These are phyloP conservation scores for Pedinophyceae sp. DNA, from an alignment of 139 green algal species.

Conservation along the genomic window DNA sequence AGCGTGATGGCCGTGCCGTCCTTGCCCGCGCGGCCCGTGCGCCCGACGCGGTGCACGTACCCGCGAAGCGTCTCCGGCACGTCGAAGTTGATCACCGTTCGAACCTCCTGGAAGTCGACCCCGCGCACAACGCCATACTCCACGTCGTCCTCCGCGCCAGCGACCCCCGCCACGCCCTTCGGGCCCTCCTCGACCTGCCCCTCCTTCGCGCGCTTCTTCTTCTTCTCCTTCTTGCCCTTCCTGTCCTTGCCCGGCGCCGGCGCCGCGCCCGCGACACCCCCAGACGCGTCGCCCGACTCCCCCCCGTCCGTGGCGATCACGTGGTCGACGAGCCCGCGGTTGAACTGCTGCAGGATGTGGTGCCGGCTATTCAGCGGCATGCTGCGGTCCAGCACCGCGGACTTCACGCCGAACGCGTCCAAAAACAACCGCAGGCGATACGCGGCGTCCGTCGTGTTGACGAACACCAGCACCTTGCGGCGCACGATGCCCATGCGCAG, in stretches of 20 bases:
- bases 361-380: slow-evolving; percentile 46
- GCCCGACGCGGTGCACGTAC: slow-evolving; percentile 81
- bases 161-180: too few relatives aligned
- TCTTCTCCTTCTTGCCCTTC: slow-evolving; percentile 5
- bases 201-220: slow-evolving; percentile 9
- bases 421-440: slow-evolving; percentile 80
- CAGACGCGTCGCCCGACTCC: not conserved
- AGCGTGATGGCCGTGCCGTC: slow-evolving; percentile 42
- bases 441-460: slow-evolving; percentile 64
- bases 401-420: slow-evolving; percentile 74
- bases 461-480: slow-evolving; percentile 81
- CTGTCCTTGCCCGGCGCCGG: slow-evolving; percentile 7
- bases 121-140: slow-evolving; percentile 92
- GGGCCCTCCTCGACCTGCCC: slow-evolving; percentile 1
- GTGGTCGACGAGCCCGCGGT: slow-evolving; percentile 77
- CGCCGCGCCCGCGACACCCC: slow-evolving; percentile 3
- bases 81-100: slow-evolving; percentile 81
- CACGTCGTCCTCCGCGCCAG: slow-evolving; percentile 33
- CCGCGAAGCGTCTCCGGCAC: slow-evolving; percentile 20
- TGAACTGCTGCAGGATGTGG: slow-evolving; percentile 73
- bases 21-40: slow-evolving; percentile 71
- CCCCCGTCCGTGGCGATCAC: slow-evolving; percentile 62
- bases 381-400: slow-evolving; percentile 61
- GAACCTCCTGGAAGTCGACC: slow-evolving; percentile 92
- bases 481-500: slow-evolving; percentile 58